Evolutionary conservation across 2,329 filamentous ascomycete genomes (phyloP).

Genomic region (Penicillium sp.): DNA sequence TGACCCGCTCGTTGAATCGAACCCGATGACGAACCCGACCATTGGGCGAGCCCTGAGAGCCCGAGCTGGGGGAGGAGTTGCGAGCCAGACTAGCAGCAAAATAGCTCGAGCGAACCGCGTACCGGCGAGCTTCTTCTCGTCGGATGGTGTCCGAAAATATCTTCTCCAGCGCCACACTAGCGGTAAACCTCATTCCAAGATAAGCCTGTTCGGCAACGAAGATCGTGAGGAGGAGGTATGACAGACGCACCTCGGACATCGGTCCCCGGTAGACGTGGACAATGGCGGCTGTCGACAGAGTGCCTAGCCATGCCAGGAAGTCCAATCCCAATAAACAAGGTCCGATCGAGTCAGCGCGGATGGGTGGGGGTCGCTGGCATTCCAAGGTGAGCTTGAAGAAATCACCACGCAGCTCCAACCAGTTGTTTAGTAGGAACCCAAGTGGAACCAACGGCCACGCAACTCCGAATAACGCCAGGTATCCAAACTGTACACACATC

Average conservation of each 20-base stretch:
- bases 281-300: slow-evolving; percentile 80
- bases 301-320: slow-evolving; percentile 93
- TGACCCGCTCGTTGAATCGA: slow-evolving; percentile 36
- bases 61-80: slow-evolving; percentile 5
- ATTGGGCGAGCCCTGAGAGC: slow-evolving; percentile 12
- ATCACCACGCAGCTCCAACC: slow-evolving; percentile 90
- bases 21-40: slow-evolving; percentile 26
- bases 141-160: slow-evolving; percentile 80
- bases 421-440: slow-evolving; percentile 92
- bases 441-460: slow-evolving; percentile 92
- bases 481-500: slow-evolving; percentile 89
- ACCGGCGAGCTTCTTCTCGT: slow-evolving; percentile 78
- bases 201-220: slow-evolving; percentile 85
- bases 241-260: slow-evolving; percentile 68
- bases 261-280: slow-evolving; percentile 81
- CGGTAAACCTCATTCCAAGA: slow-evolving; percentile 68
- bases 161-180: slow-evolving; percentile 71
- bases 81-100: slow-evolving; percentile 51
- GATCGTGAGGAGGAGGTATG: slow-evolving; percentile 76
- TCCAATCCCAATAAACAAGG: slow-evolving; percentile 84
- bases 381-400: slow-evolving; percentile 91
- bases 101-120: slow-evolving; percentile 72
- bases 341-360: slow-evolving; percentile 89
- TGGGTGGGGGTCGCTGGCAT: slow-evolving; percentile 85
- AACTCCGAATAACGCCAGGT: slow-evolving; percentile 86